These are phyloP conservation scores for Stemphylium beticola DNA, from an alignment of 2,329 filamentous ascomycete species.

Conservation along the genomic window DNA sequence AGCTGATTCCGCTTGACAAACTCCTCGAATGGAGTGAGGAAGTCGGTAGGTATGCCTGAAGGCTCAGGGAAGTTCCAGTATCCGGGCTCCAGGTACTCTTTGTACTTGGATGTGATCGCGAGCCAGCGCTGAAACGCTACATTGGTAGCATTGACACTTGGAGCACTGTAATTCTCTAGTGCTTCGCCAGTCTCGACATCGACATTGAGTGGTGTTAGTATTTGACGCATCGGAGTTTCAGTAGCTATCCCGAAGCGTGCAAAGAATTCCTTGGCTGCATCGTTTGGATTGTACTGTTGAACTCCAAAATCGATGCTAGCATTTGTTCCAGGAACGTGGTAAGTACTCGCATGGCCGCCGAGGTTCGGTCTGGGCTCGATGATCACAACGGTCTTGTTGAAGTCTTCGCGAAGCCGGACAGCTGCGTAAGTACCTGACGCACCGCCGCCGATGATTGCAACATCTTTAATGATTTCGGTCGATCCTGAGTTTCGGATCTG, in stretches of 20 bases:
- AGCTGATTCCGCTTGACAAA: slow-evolving; percentile 55
- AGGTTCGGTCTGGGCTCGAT: slow-evolving; percentile 50
- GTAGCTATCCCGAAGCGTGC: slow-evolving; percentile 50
- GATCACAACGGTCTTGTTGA: slow-evolving; percentile 50
- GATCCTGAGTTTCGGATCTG: background rate
- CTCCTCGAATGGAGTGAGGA: slow-evolving; percentile 57
- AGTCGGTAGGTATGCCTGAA: slow-evolving; percentile 53
- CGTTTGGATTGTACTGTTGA: slow-evolving; percentile 50
- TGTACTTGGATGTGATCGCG: slow-evolving; percentile 23
- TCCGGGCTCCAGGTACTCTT: slow-evolving; percentile 23
- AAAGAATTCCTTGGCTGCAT: slow-evolving; percentile 54
- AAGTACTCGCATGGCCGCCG: slow-evolving; percentile 60
- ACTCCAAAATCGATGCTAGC: slow-evolving; percentile 49
- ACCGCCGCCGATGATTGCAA: slow-evolving; percentile 55
- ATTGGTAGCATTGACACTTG: slow-evolving; percentile 19
- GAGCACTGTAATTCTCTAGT: slow-evolving; percentile 22
- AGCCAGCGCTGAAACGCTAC: slow-evolving; percentile 28
- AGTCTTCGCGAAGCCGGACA: slow-evolving; percentile 49
- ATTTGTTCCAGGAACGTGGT: slow-evolving; percentile 47
- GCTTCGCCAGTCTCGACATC: slow-evolving; percentile 41
- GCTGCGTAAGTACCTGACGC: slow-evolving; percentile 53
- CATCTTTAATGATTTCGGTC: slow-evolving; percentile 27
- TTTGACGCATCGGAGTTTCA: slow-evolving; percentile 1
- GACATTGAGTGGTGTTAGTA: slow-evolving; percentile 28
- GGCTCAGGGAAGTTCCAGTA: slow-evolving; percentile 41